Evolutionary conservation across 1,139 yeast species (phyloP).

Genomic region (Kodamaea fungicola): DNA sequence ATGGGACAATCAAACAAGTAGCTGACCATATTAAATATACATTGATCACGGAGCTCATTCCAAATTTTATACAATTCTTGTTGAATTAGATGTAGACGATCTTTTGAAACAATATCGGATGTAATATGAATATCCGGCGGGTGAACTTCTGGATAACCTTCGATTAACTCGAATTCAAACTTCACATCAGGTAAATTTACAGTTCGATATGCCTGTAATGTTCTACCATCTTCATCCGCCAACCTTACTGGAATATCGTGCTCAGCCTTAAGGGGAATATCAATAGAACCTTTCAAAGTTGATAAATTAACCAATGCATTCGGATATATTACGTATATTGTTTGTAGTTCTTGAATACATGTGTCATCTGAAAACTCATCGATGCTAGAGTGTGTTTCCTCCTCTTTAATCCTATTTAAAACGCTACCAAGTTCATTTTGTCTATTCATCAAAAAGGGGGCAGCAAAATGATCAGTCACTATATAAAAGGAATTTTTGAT

Average conservation of each 20-base stretch:
- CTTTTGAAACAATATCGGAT: constrained; percentile 19
- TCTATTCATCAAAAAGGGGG: too few relatives aligned
- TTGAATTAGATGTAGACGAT: constrained; percentile 1
- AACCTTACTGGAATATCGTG: constrained; percentile 12
- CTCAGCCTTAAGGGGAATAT: constrained; percentile 25
- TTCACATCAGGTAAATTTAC: constrained; percentile 29
- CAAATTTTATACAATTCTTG: constrained; percentile 26
- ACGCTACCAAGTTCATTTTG: too few relatives aligned
- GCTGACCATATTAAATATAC: constrained; percentile 48
- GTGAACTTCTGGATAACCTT: constrained; percentile 26
- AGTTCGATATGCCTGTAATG: constrained; percentile 8
- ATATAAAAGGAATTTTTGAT: too few relatives aligned
- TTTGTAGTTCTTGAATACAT: constrained; percentile 41
- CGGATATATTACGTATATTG: constrained; percentile 50
- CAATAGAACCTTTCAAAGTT: constrained; percentile 20
- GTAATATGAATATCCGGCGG: constrained; percentile 14
- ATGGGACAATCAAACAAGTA: constrained; percentile 27
- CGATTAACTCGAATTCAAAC: constrained; percentile 27
- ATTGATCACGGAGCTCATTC: constrained; percentile 38
- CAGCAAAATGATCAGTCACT: too few relatives aligned
- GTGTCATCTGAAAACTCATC: constrained; percentile 20
- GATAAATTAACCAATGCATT: constrained; percentile 27
- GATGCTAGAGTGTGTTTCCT: not conserved
- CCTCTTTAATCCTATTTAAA: too few relatives aligned
- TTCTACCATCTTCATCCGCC: constrained; percentile 1